phyloP scores from a whole-genome alignment of 345 rosid genomes.

The Pistacia integerrima region DNA sequence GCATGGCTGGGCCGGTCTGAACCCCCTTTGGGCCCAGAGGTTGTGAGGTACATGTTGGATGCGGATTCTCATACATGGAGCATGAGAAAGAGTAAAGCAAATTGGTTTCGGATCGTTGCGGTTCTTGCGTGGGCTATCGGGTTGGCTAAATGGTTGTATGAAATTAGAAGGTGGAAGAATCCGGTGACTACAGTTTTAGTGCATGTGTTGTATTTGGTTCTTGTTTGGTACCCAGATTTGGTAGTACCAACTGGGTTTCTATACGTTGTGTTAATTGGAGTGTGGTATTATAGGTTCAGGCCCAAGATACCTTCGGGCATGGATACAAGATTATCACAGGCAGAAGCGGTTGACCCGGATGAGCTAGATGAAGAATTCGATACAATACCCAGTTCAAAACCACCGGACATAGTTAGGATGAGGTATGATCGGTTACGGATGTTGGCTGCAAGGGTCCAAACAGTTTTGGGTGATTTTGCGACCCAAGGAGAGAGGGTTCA shows the following conservation, averaged over 20 bases:
- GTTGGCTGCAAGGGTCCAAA: conserved; percentile 83
- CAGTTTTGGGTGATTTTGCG: conserved; percentile 92
- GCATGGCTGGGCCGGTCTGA: conserved; percentile 82
- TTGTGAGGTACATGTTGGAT: conserved; percentile 89
- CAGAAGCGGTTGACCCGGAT: conserved; percentile 77
- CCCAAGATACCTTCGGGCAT: conserved; percentile 91
- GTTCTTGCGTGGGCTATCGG: conserved; percentile 95
- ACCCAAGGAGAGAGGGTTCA: conserved; percentile 93
- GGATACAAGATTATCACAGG: conserved; percentile 88
- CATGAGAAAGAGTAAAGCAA: conserved; percentile 95
- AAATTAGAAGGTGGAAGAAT: conserved; percentile 82
- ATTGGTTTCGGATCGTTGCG: conserved; percentile 91
- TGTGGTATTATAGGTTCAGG: conserved; percentile 91
- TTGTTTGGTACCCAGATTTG: conserved; percentile 97
- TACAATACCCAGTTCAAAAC: conserved; percentile 79
- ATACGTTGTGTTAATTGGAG: conserved; percentile 76
- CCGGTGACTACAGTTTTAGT: conserved; percentile 81
- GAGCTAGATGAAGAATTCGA: conserved; percentile 96
- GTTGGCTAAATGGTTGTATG: conserved; percentile 87
- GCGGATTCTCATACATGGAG: conserved; percentile 97
- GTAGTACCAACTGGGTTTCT: conserved; percentile 86
- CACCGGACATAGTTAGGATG: conserved; percentile 66
- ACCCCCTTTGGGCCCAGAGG: conserved; percentile 85
- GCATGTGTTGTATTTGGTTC: conserved; percentile 78
- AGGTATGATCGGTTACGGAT: conserved; percentile 85